A percentile compares a stretch with the other conserved stretches of the same genome.
phyloP scores from a whole-genome alignment of 148 eudicot genomes.

The Rhododendron williamsianum region DNA sequence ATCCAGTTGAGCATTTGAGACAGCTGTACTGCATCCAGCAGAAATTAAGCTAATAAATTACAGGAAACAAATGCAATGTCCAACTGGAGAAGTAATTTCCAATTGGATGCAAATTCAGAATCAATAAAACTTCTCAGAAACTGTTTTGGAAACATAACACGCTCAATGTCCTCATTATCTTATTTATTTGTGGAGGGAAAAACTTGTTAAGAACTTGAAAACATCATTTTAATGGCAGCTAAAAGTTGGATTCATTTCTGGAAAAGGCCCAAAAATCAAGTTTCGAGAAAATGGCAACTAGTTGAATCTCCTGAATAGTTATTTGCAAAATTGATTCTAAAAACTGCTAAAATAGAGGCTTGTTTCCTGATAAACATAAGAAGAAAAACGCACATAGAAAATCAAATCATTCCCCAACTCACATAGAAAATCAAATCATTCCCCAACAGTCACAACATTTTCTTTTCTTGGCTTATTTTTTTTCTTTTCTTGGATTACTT shows the following conservation, averaged over 20 bases:
- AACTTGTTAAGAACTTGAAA: neutral
- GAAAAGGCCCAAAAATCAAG: neutral
- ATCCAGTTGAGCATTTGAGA: neutral
- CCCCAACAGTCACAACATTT: neutral
- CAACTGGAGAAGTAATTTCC: neutral
- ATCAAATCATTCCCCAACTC: neutral
- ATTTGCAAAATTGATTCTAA: neutral
- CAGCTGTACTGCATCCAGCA: conserved; percentile 5
- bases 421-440: neutral
- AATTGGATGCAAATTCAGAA: neutral
- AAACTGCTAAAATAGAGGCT: neutral
- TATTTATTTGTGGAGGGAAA: neutral
- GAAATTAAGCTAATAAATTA: neutral
- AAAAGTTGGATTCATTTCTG: neutral
- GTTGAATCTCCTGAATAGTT: neutral
- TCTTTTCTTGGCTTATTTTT: neutral
- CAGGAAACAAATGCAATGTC: neutral
- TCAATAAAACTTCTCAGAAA: neutral
- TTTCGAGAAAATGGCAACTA: neutral
- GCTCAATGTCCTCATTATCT: neutral
- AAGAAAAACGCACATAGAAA: neutral
- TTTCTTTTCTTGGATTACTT: neutral
- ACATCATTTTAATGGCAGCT: neutral
- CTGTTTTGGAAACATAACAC: neutral
- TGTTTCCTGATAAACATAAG: neutral